Conservation (phyloP, 2,329 filamentous ascomycete genomes). For the Penicillium olsonii region DNA sequence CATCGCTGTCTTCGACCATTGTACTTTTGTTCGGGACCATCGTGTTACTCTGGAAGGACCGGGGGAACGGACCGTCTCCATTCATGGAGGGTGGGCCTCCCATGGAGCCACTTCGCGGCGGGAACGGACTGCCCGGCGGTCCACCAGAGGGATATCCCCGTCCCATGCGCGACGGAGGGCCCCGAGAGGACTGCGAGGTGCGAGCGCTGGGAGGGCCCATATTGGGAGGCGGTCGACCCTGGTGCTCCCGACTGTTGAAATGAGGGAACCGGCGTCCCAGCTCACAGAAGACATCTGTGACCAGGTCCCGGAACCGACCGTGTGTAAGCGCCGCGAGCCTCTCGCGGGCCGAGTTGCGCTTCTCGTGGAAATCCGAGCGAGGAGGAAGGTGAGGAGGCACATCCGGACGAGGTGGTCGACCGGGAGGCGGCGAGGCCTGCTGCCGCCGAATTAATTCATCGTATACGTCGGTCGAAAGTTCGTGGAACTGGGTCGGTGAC, state of each 20-base stretch:
- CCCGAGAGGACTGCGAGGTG: constrained; percentile 44
- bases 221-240: constrained; percentile 66
- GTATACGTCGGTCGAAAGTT: constrained; percentile 95
- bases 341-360: constrained; percentile 95
- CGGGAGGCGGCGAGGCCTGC: constrained; percentile 56
- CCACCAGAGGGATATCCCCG: constrained; percentile 41
- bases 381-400: constrained; percentile 74
- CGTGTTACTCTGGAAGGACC: constrained; percentile 91
- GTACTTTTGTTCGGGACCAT: constrained; percentile 98
- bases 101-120: constrained; percentile 44
- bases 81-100: constrained; percentile 52
- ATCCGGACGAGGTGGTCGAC: constrained; percentile 46
- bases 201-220: constrained; percentile 36
- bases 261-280: constrained; percentile 85
- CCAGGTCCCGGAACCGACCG: constrained; percentile 84
- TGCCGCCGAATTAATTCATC: constrained; percentile 91
- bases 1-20: constrained; percentile 94
- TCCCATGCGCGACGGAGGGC: constrained; percentile 35
- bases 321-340: constrained; percentile 88
- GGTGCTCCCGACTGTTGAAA: constrained; percentile 69
- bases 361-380: constrained; percentile 90
- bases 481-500: constrained; percentile 90
- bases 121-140: constrained; percentile 39
- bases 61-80: constrained; percentile 74
- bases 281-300: constrained; percentile 95